Evolutionary conservation across 2,329 filamentous ascomycete species (phyloP), one percentile per base, ranked within the genome.

Genomic region (Fusarium torulosum): DNA sequence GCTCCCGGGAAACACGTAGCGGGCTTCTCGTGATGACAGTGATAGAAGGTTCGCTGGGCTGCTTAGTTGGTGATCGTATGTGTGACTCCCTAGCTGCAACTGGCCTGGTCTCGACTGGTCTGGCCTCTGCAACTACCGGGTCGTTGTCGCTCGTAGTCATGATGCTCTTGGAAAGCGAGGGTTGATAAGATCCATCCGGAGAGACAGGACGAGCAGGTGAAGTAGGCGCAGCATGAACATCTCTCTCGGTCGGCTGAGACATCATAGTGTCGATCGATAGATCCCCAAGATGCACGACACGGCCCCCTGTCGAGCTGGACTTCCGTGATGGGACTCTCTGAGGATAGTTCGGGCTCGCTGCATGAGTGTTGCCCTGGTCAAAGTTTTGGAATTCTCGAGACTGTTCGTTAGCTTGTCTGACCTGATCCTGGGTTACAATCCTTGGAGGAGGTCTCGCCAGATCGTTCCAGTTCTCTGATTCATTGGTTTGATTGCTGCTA

Each of bases 231-330:
- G 56, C 57, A 21, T 44, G 53, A 20, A 13, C 19, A 13, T 66
- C 50, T 35, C 33, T 53, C 9, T 49, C 27, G 15, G 33, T 50
- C 14, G 60, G 35, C 57, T 66, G 73, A 55, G 63, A 72, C 67
- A 74, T 74, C 64, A 74, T 70, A 47, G 67, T 66, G 49, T 75
- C 73, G 44, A 75, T 75, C 6, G 73, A 75, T 37, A 59, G 53
- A 23, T 70, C 66, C n/a, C 56, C 51, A 10, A 69, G 58, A 45
- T 67, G 50, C 35, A 71, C 53, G 27, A 70, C 66, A 42, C 66
- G 72, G 31, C 53, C 64, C 17, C 67, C 63, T 20, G 51, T 53
- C 53, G 74, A 71, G 44, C 75, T 79, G 3, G 74, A 74, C 21
- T 57, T 69, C 35, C 75, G 73, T 11, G 60, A 54, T 9, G 75